Evolutionary conservation across 257 asterid genomes (phyloP).

Genomic region (Vinca minor): DNA sequence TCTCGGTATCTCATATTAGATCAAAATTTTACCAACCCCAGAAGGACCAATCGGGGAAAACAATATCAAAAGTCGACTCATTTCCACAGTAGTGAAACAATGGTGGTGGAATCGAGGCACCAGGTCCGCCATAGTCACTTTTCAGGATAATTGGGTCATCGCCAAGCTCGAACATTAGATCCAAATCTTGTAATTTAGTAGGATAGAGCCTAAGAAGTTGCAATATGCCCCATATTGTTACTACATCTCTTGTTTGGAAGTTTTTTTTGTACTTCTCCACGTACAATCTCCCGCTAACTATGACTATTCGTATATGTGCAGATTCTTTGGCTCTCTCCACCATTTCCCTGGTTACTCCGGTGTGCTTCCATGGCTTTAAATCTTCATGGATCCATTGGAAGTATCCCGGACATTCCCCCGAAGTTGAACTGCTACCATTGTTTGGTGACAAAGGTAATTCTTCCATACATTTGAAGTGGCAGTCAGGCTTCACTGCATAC

Average conservation of each 20-base stretch:
- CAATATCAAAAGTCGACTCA: slow-evolving; percentile 48
- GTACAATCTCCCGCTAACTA: slow-evolving; percentile 50
- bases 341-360: slow-evolving; percentile 52
- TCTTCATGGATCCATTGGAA: slow-evolving; percentile 88
- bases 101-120: slow-evolving; percentile 45
- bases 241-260: slow-evolving; percentile 72
- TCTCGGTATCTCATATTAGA: slow-evolving; percentile 1
- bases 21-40: slow-evolving; percentile 91
- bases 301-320: slow-evolving; percentile 48
- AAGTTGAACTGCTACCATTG: slow-evolving; percentile 7
- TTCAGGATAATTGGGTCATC: slow-evolving; percentile 51
- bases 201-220: slow-evolving; percentile 81
- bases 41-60: slow-evolving; percentile 90
- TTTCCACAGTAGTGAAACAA: slow-evolving; percentile 68
- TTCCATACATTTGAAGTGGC: slow-evolving; percentile 45
- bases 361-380: slow-evolving; percentile 55
- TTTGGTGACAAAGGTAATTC: slow-evolving; percentile 15
- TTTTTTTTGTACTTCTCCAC: slow-evolving; percentile 37
- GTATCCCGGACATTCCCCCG: slow-evolving; percentile 50
- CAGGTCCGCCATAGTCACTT: slow-evolving; percentile 14
- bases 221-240: slow-evolving; percentile 76
- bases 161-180: slow-evolving; percentile 53
- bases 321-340: slow-evolving; percentile 36
- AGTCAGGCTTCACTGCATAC: slow-evolving; percentile 29
- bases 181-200: slow-evolving; percentile 54